Conservation (phyloP, 495 filamentous ascomycete species). For the Podospora comata region DNA sequence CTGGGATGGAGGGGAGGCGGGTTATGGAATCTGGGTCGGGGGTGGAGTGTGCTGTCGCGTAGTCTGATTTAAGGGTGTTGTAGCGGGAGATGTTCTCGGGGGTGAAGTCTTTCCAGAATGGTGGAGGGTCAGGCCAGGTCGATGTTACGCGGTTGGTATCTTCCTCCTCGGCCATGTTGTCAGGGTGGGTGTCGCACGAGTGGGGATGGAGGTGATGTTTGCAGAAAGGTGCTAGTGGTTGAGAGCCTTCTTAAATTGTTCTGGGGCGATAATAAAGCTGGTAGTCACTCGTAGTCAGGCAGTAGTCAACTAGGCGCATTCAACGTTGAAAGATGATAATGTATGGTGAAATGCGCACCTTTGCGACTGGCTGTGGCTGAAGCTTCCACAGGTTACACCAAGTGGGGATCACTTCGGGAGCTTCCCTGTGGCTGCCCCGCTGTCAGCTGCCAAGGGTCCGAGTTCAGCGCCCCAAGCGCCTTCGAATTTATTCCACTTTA, state of each 20-base stretch:
- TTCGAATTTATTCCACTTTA: not conserved
- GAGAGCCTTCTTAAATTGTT: not conserved
- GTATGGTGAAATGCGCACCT: not conserved
- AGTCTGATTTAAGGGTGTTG: conserved; percentile 46
- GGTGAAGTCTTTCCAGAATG: conserved; percentile 88
- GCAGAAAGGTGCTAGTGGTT: not conserved
- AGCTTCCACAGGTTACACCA: conserved; percentile 13
- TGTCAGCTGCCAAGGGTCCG: not conserved
- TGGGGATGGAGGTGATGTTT: no score
- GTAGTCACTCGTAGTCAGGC: not conserved
- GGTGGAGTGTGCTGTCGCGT: conserved; percentile 25
- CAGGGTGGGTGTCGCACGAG: not conserved
- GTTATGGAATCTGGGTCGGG: conserved; percentile 24
- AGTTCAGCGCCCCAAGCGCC: not conserved
- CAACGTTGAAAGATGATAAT: not conserved
- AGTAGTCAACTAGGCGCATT: not conserved
- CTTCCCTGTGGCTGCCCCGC: conserved; percentile 5
- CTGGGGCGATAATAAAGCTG: not conserved
- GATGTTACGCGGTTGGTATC: conserved; percentile 39
- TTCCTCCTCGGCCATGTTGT: conserved; percentile 38
- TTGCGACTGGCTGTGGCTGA: conserved; percentile 19
- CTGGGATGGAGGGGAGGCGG: conserved; percentile 58
- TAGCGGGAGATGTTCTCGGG: conserved; percentile 68
- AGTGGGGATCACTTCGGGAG: conserved; percentile 5
- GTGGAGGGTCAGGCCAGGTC: conserved; percentile 74